Evolutionary conservation across 2,329 filamentous ascomycete genomes (phyloP).

Genomic region (Sporothrix mexicana): DNA sequence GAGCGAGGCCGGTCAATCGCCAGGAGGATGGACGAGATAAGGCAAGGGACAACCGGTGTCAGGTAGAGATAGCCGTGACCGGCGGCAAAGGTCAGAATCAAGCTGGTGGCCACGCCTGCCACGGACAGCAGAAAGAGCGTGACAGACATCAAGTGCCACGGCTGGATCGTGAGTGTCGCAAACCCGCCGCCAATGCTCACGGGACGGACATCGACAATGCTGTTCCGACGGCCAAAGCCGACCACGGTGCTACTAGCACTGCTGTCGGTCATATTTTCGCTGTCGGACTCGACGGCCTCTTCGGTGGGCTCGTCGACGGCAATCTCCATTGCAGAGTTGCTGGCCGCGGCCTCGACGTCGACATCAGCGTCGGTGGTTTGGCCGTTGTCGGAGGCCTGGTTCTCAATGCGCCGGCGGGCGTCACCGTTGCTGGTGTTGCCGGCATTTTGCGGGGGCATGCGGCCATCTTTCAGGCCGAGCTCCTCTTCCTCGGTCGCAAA

Average conservation of each 20-base stretch:
- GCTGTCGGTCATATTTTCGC: conserved; percentile 26
- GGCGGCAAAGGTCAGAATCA: conserved; percentile 35
- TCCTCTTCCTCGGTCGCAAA: conserved; percentile 44
- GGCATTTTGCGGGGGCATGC: background rate
- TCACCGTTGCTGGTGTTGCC: background rate
- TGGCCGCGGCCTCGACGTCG: conserved; percentile 23
- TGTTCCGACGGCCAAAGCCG: conserved; percentile 31
- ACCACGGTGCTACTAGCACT: conserved; percentile 32
- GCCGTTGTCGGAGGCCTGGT: too few relatives aligned
- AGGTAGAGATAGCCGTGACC: conserved; percentile 42
- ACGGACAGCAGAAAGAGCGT: conserved; percentile 48
- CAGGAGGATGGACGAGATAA: conserved; percentile 39
- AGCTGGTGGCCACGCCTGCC: conserved; percentile 43
- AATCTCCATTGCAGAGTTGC: background rate
- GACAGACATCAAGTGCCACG: conserved; percentile 43
- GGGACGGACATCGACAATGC: conserved; percentile 23
- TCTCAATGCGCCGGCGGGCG: background rate
- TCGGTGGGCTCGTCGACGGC: conserved; percentile 11
- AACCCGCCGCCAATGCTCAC: conserved; percentile 23
- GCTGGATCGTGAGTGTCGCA: conserved; percentile 23
- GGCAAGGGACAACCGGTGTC: conserved; percentile 46
- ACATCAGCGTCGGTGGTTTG: conserved; percentile 1
- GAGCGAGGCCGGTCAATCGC: conserved; percentile 44
- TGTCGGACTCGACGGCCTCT: conserved; percentile 24
- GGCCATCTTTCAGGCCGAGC: conserved; percentile 26